Conservation (phyloP, 163 green algal species). For the Chlorella variabilis region DNA sequence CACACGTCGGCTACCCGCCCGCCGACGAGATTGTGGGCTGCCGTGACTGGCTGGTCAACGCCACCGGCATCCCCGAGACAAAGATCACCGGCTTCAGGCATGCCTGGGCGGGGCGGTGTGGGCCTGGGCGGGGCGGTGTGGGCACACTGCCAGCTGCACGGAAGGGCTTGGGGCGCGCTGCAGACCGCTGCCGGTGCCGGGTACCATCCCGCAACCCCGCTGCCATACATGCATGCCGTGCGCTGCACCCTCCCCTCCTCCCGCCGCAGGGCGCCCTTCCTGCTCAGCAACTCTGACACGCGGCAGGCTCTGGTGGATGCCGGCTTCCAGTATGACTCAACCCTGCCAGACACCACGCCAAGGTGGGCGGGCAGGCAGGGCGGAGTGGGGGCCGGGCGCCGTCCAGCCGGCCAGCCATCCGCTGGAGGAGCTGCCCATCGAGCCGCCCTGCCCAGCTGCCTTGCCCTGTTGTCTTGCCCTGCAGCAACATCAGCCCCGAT, state of each 20-base stretch:
- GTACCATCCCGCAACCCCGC: too few relatives aligned
- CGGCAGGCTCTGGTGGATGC: slow-evolving; percentile 10
- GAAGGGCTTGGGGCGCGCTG: neutral
- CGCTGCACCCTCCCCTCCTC: too few relatives aligned
- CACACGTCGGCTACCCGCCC: slow-evolving; percentile 2
- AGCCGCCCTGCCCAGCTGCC: too few relatives aligned
- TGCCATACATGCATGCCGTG: neutral
- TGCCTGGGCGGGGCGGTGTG: neutral
- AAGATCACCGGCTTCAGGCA: slow-evolving; percentile 25
- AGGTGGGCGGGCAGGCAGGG: too few relatives aligned
- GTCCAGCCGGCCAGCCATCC: too few relatives aligned
- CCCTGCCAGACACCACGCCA: neutral
- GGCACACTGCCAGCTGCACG: neutral
- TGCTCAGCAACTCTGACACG: neutral
- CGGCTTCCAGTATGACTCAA: slow-evolving; percentile 23
- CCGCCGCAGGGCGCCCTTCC: slow-evolving; percentile 17
- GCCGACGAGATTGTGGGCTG: slow-evolving; percentile 22
- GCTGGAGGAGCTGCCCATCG: too few relatives aligned
- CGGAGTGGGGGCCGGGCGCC: too few relatives aligned
- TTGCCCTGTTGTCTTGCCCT: too few relatives aligned
- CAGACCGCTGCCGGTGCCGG: too few relatives aligned
- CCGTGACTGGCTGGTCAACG: slow-evolving; percentile 14
- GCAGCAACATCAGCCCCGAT: neutral
- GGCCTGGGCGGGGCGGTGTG: too few relatives aligned
- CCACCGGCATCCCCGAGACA: slow-evolving; percentile 1